phyloP scores from a whole-genome alignment of 352 stramenopile genomes.

The Pelagophyceae sp. region DNA sequence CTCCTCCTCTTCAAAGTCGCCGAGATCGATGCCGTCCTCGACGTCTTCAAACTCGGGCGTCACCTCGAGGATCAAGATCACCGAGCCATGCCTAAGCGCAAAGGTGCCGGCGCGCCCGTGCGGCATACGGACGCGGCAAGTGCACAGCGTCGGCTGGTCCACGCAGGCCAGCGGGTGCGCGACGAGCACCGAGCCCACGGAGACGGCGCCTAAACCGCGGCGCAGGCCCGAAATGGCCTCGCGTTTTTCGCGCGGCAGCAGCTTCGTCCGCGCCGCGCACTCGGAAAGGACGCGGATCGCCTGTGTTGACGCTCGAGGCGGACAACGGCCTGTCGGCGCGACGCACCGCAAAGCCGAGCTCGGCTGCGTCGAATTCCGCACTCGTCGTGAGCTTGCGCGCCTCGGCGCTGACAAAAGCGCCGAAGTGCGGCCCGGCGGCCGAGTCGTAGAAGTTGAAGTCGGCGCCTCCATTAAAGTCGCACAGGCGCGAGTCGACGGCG shows the following conservation, averaged over 20 bases:
- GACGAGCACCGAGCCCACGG: neutral
- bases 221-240: too few species aligned
- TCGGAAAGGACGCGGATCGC: too few species aligned
- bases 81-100: neutral
- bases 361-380: neutral
- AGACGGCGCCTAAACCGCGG: too few species aligned
- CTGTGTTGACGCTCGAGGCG: too few species aligned
- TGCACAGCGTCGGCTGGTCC: neutral
- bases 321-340: too few species aligned
- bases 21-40: too few species aligned
- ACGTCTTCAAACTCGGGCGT: neutral
- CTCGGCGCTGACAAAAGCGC: neutral
- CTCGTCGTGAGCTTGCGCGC: neutral
- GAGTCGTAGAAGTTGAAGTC: neutral
- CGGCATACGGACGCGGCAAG: too few species aligned
- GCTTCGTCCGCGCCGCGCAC: too few species aligned
- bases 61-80: neutral
- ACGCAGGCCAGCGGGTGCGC: neutral
- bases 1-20: too few species aligned
- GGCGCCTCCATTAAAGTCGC: neutral
- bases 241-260: too few species aligned
- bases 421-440: neutral
- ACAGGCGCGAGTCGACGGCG: neutral
- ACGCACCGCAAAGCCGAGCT: too few species aligned
- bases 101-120: too few species aligned